Percentiles rank a stretch among this genome's conserved stretches.
Conservation (phyloP, 257 asterid genomes). For the Echium plantagineum region DNA sequence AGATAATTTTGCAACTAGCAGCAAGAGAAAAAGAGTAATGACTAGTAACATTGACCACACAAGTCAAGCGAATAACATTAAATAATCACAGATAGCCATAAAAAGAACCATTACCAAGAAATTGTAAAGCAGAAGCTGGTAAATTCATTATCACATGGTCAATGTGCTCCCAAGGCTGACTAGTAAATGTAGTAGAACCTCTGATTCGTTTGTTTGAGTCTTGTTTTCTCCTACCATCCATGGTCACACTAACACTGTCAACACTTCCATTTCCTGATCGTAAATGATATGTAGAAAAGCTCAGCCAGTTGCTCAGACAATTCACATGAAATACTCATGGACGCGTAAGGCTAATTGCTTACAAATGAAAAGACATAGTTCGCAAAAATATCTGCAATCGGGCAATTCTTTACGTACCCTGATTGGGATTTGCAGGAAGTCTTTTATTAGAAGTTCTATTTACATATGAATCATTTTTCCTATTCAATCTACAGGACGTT, state of each 20-base stretch:
- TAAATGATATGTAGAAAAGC: slow-evolving; percentile 12
- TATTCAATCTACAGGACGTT: slow-evolving; percentile 16
- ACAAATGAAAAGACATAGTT: neutral
- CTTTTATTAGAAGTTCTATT: slow-evolving; percentile 36
- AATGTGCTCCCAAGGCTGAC: slow-evolving; percentile 80
- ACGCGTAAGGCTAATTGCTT: neutral
- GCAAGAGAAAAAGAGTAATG: too few relatives aligned
- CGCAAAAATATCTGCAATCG: neutral
- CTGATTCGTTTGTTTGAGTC: slow-evolving; percentile 36
- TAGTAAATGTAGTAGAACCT: slow-evolving; percentile 33
- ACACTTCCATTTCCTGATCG: slow-evolving; percentile 36
- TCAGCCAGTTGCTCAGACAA: slow-evolving; percentile 2
- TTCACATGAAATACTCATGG: neutral
- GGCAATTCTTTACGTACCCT: slow-evolving; percentile 28
- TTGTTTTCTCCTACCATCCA: slow-evolving; percentile 37
- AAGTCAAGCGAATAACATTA: neutral
- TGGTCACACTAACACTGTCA: slow-evolving; percentile 15
- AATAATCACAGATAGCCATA: too few relatives aligned
- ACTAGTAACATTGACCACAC: too few relatives aligned
- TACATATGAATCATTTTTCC: slow-evolving; percentile 18
- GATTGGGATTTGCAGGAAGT: slow-evolving; percentile 34
- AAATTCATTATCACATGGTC: slow-evolving; percentile 93
- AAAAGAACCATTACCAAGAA: slow-evolving; percentile 50
- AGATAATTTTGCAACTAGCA: too few relatives aligned
- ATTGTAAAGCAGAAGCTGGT: slow-evolving; percentile 84